phyloP scores from a whole-genome alignment of 768 basidiomycete species.

The Sutorius australiensis region DNA sequence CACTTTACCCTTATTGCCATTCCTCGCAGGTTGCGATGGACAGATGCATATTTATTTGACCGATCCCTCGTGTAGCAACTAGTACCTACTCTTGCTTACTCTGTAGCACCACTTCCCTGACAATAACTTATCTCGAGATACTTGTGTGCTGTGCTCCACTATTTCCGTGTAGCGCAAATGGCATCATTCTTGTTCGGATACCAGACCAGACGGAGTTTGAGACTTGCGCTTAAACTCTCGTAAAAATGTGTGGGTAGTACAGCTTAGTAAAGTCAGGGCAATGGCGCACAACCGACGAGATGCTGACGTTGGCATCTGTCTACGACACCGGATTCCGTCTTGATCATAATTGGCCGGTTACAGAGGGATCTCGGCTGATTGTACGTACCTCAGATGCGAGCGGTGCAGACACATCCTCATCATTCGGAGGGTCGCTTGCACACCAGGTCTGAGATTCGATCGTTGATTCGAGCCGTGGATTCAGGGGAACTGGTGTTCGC shows the following conservation, averaged over 20 bases:
- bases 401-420: neutral
- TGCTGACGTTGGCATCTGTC: neutral
- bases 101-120: conserved; percentile 12
- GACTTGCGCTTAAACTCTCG: no score
- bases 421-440: neutral
- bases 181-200: neutral
- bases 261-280: neutral
- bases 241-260: neutral
- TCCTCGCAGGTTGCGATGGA: neutral
- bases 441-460: neutral
- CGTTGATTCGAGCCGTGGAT: neutral
- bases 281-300: neutral
- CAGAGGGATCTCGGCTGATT: neutral
- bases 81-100: conserved; percentile 11
- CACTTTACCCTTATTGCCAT: neutral
- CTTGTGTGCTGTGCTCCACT: no score
- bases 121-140: neutral
- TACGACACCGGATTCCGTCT: neutral
- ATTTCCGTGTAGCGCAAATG: conserved; percentile 19
- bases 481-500: neutral
- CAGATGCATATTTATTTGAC: conserved; percentile 24
- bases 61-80: conserved; percentile 27
- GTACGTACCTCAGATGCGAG: neutral
- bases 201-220: neutral
- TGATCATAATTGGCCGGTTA: neutral